Evolutionary conservation across 169 alveolate genomes (phyloP).

Genomic region (Plasmodium coatneyi): DNA sequence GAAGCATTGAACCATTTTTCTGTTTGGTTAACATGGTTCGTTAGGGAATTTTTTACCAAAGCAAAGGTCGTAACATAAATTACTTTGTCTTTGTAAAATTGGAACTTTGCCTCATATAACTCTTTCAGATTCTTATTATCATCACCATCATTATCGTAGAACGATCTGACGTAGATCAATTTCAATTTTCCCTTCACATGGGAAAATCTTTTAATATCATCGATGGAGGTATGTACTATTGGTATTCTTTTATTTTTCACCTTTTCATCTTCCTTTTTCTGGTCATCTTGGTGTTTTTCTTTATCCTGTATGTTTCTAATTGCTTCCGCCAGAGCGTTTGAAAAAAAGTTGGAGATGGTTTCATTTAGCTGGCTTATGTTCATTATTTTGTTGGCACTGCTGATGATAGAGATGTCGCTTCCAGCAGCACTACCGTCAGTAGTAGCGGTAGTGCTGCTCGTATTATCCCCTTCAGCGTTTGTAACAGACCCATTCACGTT

Average conservation of each 20-base stretch:
- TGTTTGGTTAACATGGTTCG: slow-evolving; percentile 15
- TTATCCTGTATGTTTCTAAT: not conserved
- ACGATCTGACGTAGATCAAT: slow-evolving; percentile 35
- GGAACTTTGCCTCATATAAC: slow-evolving; percentile 67
- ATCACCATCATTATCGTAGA: slow-evolving; percentile 31
- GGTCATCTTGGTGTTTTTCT: not conserved
- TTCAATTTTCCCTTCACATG: slow-evolving; percentile 56
- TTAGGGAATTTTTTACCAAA: slow-evolving; percentile 31
- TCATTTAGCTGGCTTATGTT: not conserved
- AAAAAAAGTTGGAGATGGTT: not conserved
- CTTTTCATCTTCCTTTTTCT: not conserved
- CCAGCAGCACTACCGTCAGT: not conserved
- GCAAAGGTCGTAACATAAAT: slow-evolving; percentile 69
- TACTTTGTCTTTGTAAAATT: slow-evolving; percentile 26
- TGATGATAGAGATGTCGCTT: not conserved
- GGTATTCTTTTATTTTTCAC: slow-evolving; percentile 23
- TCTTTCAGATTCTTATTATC: slow-evolving; percentile 12
- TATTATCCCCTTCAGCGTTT: not conserved
- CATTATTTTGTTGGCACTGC: not conserved
- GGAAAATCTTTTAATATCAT: slow-evolving; percentile 32
- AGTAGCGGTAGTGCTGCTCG: not conserved
- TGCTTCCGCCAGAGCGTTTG: not conserved
- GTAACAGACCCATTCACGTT: not conserved
- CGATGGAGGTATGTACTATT: slow-evolving; percentile 27
- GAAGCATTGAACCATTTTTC: slow-evolving; percentile 37